phyloP scores from a whole-genome alignment of 345 rosid species.

The Diplotaxis tenuifolia region DNA sequence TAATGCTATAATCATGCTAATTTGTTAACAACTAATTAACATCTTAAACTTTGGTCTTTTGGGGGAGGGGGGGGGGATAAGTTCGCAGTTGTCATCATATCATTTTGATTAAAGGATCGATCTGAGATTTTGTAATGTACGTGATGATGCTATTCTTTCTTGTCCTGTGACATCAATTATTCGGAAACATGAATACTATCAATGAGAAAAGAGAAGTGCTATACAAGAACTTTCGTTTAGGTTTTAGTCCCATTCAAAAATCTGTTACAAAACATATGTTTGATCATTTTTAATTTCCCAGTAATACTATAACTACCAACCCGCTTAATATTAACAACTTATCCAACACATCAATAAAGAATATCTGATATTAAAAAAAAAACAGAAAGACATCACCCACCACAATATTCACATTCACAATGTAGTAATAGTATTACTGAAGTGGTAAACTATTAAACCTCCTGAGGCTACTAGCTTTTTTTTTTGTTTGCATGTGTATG shows the following conservation, averaged over 20 bases:
- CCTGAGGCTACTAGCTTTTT: neutral
- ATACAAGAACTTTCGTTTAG: neutral
- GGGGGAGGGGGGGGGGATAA: neutral
- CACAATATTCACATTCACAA: constrained; percentile 3
- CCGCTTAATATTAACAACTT: neutral
- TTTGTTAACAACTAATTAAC: neutral
- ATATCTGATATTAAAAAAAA: neutral
- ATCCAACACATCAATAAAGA: neutral
- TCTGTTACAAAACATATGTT: neutral
- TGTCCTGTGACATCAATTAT: neutral
- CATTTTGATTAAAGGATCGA: neutral
- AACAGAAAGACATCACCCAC: neutral
- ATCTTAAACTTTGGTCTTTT: neutral
- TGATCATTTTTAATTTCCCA: neutral
- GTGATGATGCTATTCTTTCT: constrained; percentile 9
- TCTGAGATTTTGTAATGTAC: neutral
- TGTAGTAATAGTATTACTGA: neutral
- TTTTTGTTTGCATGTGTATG: constrained; percentile 2
- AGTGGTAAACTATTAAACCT: neutral
- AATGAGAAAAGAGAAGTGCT: neutral
- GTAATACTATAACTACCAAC: neutral
- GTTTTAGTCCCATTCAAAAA: neutral
- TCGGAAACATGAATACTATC: neutral
- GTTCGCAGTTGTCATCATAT: neutral
- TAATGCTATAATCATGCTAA: too few relatives aligned